Conservation (phyloP, 169 alveolate genomes). For the Plasmodium malariae region DNA sequence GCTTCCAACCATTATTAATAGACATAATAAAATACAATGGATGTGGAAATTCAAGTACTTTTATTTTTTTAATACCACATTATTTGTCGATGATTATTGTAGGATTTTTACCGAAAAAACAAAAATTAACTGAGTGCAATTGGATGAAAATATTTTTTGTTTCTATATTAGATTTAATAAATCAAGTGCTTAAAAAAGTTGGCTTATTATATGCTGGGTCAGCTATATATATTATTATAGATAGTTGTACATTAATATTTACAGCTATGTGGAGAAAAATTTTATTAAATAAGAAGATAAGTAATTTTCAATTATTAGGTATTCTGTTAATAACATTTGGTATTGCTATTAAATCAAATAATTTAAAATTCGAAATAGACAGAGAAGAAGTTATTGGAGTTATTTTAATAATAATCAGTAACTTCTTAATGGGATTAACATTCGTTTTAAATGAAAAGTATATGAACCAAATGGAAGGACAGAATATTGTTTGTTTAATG, state of each 20-base stretch:
- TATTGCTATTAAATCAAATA: slow-evolving; percentile 80
- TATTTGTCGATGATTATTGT: slow-evolving; percentile 82
- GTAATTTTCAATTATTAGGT: slow-evolving; percentile 59
- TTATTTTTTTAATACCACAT: slow-evolving; percentile 81
- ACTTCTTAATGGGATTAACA: slow-evolving; percentile 79
- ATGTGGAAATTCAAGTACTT: slow-evolving; percentile 79
- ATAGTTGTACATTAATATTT: slow-evolving; percentile 81
- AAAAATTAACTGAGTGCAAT: slow-evolving; percentile 78
- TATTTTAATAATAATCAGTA: slow-evolving; percentile 67
- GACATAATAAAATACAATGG: slow-evolving; percentile 68
- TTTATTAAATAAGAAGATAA: slow-evolving; percentile 70
- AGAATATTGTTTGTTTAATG: slow-evolving; percentile 84
- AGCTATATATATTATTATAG: slow-evolving; percentile 80
- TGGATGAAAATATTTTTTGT: slow-evolving; percentile 81
- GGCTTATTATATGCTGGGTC: slow-evolving; percentile 83
- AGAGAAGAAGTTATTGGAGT: slow-evolving; percentile 81
- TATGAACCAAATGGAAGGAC: slow-evolving; percentile 82
- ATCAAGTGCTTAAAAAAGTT: slow-evolving; percentile 81
- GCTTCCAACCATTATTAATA: slow-evolving; percentile 45
- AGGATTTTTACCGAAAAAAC: slow-evolving; percentile 78
- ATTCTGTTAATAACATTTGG: slow-evolving; percentile 80
- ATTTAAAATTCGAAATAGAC: slow-evolving; percentile 71
- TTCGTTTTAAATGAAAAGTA: slow-evolving; percentile 81
- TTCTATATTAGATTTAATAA: slow-evolving; percentile 77
- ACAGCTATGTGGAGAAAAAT: slow-evolving; percentile 82